Conservation (phyloP, 1,284 basidiomycete species). For the Exobasidium cylindrosporum region DNA sequence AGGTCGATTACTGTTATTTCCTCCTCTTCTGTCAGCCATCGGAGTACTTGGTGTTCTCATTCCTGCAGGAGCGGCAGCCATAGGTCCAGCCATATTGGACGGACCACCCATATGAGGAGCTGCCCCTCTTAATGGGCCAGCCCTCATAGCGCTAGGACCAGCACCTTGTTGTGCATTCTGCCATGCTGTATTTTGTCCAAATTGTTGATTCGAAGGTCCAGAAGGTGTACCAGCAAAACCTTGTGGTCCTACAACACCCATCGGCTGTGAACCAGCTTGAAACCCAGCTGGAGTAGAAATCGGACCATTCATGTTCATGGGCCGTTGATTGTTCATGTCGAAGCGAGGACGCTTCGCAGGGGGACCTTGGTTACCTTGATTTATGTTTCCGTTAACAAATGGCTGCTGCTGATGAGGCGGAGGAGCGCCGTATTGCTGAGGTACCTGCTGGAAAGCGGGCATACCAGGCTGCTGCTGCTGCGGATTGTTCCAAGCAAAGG, state of each 20-base stretch:
- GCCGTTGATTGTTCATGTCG: neutral
- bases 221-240: neutral
- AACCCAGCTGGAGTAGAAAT: neutral
- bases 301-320: neutral
- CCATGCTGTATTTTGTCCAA: neutral
- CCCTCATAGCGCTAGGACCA: too few species aligned
- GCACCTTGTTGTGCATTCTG: too few species aligned
- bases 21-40: neutral
- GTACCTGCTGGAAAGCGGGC: constrained; percentile 12
- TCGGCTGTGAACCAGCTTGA: neutral
- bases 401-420: neutral
- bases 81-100: constrained; percentile 6
- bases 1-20: neutral
- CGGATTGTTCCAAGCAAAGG: constrained; percentile 12
- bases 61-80: neutral
- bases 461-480: constrained; percentile 6
- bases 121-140: neutral
- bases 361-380: constrained; percentile 15
- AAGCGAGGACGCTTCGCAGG: constrained; percentile 14
- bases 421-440: constrained; percentile 11
- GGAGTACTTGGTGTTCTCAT: neutral
- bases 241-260: neutral
- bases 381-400: neutral
- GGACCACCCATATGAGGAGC: constrained; percentile 3
- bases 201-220: neutral